phyloP scores from a whole-genome alignment of 305 asterid genomes.

The Coffea humblotiana region DNA sequence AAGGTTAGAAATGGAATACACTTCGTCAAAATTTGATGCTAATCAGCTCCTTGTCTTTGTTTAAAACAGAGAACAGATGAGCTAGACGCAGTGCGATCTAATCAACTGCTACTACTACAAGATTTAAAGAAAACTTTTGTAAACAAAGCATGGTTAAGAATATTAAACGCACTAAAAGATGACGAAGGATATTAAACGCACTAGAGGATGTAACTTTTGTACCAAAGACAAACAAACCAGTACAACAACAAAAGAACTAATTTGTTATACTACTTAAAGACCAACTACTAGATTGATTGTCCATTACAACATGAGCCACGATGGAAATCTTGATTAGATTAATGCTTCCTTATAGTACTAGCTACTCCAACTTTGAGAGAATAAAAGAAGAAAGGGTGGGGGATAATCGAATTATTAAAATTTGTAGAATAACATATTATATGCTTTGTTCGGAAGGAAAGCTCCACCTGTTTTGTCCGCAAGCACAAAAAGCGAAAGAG shows the following conservation, averaged over 20 bases:
- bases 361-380: not conserved
- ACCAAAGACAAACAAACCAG: not conserved
- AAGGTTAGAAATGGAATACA: not conserved
- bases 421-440: not conserved
- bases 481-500: conserved; percentile 27
- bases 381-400: not conserved
- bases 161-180: not conserved
- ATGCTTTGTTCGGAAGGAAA: conserved; percentile 23
- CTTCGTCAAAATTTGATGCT: not conserved
- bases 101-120: not conserved
- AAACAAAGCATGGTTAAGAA: not conserved
- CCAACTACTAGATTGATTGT: not conserved
- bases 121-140: not conserved
- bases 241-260: not conserved
- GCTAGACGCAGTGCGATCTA: not conserved
- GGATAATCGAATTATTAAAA: not conserved
- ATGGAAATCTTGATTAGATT: not conserved
- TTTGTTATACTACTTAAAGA: not conserved
- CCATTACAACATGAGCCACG: not conserved
- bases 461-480: conserved; percentile 34
- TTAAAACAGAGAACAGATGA: not conserved
- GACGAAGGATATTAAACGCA: not conserved
- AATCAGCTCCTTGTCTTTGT: not conserved
- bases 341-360: not conserved
- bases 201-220: not conserved